Evolutionary conservation across 225 moss, liverwort and hornwort species (phyloP).

Genomic region (Sphagnum contortum): DNA sequence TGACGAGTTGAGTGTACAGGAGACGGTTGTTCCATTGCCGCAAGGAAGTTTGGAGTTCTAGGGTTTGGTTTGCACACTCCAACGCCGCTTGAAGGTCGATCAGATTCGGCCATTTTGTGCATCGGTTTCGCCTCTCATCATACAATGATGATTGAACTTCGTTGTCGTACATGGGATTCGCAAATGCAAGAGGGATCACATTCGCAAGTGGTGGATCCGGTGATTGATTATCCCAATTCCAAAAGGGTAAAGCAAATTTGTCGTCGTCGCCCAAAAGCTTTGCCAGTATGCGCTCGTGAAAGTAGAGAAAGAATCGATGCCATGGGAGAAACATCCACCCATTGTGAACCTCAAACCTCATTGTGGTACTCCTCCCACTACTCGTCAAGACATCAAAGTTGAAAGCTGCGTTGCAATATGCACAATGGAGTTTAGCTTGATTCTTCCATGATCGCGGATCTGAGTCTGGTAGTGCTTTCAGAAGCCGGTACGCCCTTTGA

Average conservation of each 20-base stretch:
- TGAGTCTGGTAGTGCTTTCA: constrained; percentile 28
- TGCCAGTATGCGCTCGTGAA: constrained; percentile 48
- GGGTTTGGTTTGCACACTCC: constrained; percentile 7
- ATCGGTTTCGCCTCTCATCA: constrained; percentile 20
- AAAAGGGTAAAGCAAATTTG: constrained; percentile 33
- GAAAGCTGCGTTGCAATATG: constrained; percentile 41
- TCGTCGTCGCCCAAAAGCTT: constrained; percentile 27
- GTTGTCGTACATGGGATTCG: constrained; percentile 5
- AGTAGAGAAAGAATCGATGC: constrained; percentile 52
- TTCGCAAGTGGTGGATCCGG: constrained; percentile 8
- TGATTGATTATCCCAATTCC: constrained; percentile 44
- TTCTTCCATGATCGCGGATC: constrained; percentile 43
- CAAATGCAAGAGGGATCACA: constrained; percentile 5
- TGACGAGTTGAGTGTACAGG: constrained; percentile 21
- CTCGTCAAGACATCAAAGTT: constrained; percentile 3
- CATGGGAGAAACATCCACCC: constrained; percentile 51
- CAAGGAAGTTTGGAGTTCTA: constrained; percentile 7
- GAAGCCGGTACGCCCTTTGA: constrained; percentile 24
- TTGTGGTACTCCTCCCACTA: too few species aligned
- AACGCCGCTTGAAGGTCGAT: constrained; percentile 15
- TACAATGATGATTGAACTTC: constrained; percentile 7
- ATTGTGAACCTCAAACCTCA: constrained; percentile 27
- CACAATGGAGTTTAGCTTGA: constrained; percentile 39
- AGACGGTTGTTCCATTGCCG: constrained; percentile 18
- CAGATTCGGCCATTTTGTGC: constrained; percentile 16